Evolutionary conservation across 148 eudicot genomes (phyloP), one percentile per base, ranked within the genome.

Genomic region (Dianthus caryophyllus): DNA sequence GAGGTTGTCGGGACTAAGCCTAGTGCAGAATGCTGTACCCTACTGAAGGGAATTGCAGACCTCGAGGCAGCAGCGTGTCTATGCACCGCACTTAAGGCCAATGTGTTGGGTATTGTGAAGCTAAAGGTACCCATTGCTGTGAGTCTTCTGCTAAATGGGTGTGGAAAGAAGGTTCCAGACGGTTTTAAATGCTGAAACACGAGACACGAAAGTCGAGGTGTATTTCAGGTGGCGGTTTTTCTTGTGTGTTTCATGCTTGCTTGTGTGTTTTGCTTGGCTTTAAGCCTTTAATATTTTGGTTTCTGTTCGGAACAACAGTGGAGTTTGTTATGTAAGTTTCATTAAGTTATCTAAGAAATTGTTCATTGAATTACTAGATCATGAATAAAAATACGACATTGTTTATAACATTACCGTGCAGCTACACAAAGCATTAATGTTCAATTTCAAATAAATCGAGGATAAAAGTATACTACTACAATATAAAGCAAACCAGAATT

Each of bases 11-110:
- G 97, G 62, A 72, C 88, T 24, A 74, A 79, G 65, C 96, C 92
- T 18, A 85, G 83, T 55, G 62, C 72, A 16, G 71, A 84, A 58
- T 91, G 97, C 15, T 91, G 97, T 69, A 56, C 72, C 31, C 60
- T 91, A 53, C 26, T 91, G 49, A 46, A 81, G 63, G 96, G 91
- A 36, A 50, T 92, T 14, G 97, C 91, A 1, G 84, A 83, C 29
- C 80, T 91, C 20, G 97, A 92, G 72, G 97, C 96, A 33, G 97
- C 93, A 20, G 71, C 71, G 39, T 92, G 96, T 71, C 71, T 92
- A 49, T 92, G 97, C 78, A 88, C 88, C 2, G 93, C 96, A 5
- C 78, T 92, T 27, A 87, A 92, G 75, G 93, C 91, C 43, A 83
- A 87, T 62, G 90, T 85, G 64, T 31, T 82, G 47, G 96, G 91